Base-by-base conservation (phyloP, 1,139 yeast species). In the Kurtzmaniella quercitrusa region DNA sequence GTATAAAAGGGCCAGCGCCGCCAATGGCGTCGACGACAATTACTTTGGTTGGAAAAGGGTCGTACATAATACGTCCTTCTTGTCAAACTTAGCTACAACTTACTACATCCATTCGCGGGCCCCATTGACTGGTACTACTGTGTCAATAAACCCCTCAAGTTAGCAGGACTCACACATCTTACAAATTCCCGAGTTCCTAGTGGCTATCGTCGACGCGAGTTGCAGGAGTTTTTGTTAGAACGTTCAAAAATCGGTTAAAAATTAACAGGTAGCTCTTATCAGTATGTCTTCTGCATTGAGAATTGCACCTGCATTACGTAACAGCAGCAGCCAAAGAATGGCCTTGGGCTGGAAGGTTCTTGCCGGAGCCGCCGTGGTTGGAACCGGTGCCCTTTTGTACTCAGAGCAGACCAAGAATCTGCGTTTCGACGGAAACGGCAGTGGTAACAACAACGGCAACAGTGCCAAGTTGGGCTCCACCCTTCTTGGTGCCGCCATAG, bases 401-500 rank as follows among this genome's bases (percentile, higher is more conserved):
- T 36, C 23, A 12, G 38, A 36, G 21, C 19, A 34, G 14, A 23
- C 24, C 16, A 16, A 36, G 15, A 14, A 41, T 34, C n/a, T 38
- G 24, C 19, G 21, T 17, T 34, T 3, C 23, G n/a, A 21, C 18
- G 29, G 16, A 14, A 38, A 38, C 19, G 39, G 39, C 10, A 33
- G 49, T 21, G 49, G 43, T 39, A 47, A 54, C 29, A 46, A 49
- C 42, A 49, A 50, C 37, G 45, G 42, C 33, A 47, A 43, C 36
- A 49, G 48, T 18, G 42, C 46, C 18, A 54, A 46, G 44, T 46
- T 45, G 3, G 47, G 49, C 36, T 44, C 44, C 14, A 50, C 53
- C 14, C 46, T 53, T 21, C 46, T 57, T 37, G 66, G 58, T 12
- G 59, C 59, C 7, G 51, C 61, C 23, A 41, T 53, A 34, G 47